Percentiles rank a stretch among this genome's conserved stretches.
phyloP scores from a whole-genome alignment of 2,329 filamentous ascomycete genomes.

The Scedosporium minutisporum region DNA sequence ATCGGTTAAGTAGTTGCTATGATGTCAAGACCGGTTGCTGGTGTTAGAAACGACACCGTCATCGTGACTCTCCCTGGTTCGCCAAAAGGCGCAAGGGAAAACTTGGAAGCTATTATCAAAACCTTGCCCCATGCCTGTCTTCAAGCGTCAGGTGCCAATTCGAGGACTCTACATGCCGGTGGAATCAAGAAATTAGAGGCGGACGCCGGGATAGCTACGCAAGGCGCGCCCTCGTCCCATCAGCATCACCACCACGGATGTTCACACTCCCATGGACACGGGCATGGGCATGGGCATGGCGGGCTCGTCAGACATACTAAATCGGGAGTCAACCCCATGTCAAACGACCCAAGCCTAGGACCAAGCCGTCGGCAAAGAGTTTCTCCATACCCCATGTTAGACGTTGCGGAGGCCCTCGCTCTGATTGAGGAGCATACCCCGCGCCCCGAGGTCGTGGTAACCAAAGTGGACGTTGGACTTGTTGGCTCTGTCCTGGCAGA shows the following conservation, averaged over 20 bases:
- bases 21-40: constrained; percentile 91
- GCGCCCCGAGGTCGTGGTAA: constrained; percentile 42
- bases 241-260: constrained; percentile 46
- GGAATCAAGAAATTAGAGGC: constrained; percentile 76
- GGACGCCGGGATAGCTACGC: constrained; percentile 53
- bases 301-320: constrained; percentile 64
- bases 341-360: constrained; percentile 51
- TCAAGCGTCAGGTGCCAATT: constrained; percentile 77
- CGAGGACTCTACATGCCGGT: constrained; percentile 66
- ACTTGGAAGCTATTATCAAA: constrained; percentile 78
- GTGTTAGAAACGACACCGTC: constrained; percentile 69
- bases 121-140: constrained; percentile 91
- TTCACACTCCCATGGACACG: constrained; percentile 42
- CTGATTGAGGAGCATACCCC: constrained; percentile 69
- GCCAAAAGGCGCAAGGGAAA: constrained; percentile 90
- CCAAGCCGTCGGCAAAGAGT: constrained; percentile 66
- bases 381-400: constrained; percentile 87
- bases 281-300: constrained; percentile 53
- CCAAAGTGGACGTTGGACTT: constrained; percentile 53
- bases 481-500: constrained; percentile 74
- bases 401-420: constrained; percentile 69
- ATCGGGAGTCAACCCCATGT: constrained; percentile 44
- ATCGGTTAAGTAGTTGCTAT: constrained; percentile 60
- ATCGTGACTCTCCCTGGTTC: constrained; percentile 89
- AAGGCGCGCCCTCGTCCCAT: constrained; percentile 22